Conservation (phyloP, 75 land plant species). For the Gnetum montanum region DNA sequence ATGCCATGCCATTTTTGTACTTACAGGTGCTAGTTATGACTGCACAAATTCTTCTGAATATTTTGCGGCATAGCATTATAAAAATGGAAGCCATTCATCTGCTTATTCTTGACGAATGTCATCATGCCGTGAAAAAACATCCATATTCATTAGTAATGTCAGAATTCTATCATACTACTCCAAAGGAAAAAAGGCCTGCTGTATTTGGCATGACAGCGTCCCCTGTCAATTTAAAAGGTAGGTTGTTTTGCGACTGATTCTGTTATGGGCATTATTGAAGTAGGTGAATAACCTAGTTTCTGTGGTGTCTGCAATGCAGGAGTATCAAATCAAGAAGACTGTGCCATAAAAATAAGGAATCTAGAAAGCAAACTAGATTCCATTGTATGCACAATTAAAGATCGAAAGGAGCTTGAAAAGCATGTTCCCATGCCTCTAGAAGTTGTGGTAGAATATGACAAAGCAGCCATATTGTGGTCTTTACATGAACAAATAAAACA, state of each 20-base stretch:
- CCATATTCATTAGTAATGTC: conserved; percentile 99
- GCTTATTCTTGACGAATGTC: conserved; percentile 96
- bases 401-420: conserved; percentile 89
- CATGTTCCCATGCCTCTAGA: conserved; percentile 99
- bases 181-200: conserved; percentile 86
- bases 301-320: conserved; percentile 37
- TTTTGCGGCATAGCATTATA: conserved; percentile 91
- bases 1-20: not conserved
- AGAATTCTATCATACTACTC: conserved; percentile 90
- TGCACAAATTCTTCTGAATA: conserved; percentile 96
- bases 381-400: conserved; percentile 88
- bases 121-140: conserved; percentile 99
- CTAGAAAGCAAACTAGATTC: conserved; percentile 95
- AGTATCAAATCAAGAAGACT: conserved; percentile 95
- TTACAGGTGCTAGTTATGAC: conserved; percentile 98
- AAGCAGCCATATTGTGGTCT: conserved; percentile 77
- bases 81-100: conserved; percentile 91
- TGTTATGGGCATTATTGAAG: no score
- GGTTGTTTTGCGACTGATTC: not conserved
- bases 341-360: conserved; percentile 96
- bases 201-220: conserved; percentile 99
- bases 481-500: conserved; percentile 92
- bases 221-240: conserved; percentile 97
- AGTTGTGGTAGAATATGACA: conserved; percentile 83
- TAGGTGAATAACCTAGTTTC: not conserved